Evolutionary conservation across 352 stramenopile genomes (phyloP), one percentile per base, ranked within the genome.

Genomic region (Globisporangium parvum): DNA sequence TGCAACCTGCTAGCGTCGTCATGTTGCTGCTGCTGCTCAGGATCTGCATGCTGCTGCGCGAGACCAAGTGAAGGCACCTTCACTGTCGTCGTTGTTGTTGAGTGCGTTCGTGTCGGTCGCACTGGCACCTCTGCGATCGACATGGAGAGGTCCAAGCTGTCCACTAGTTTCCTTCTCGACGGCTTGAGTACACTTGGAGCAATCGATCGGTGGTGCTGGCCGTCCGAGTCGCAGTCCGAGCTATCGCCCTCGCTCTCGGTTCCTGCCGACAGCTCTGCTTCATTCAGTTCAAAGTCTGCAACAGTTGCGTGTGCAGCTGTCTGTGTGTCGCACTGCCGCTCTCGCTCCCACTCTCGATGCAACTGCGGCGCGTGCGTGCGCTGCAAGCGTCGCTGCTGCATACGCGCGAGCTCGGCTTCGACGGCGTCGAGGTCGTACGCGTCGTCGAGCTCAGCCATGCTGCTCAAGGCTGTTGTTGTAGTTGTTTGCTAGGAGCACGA

Each of bases 111-210:
- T n/a, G 39, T 45, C 39, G 39, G 1, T 45, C 39, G 39, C 39
- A 20, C 18, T 45, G 18, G n/a, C 24, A 63, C 23, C 26, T 67
- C 56, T 1, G 53, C 58, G 17, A 71, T 42, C 21, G 63, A 70
- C 60, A 79, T 67, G 1, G 73, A 88, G 28, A 88, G 56, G 28
- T 88, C 75, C 17, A 88, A 65, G 40, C 78, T 88, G 49, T 87
- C 78, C 52, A 52, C 61, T 3, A 85, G 59, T 47, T 59, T 21
- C 35, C 46, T 33, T 14, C 23, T 15, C 12, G 8, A 26, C 10
- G 41, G n/a, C 24, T 33, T 68, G 21, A 14, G 20, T 51, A 48
- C 46, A n/a, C 23, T 69, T 12, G 33, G 1, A 18, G 17, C 50
- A 31, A 2, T 51, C 11, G n/a, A 11, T 23, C n/a, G 54, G 5